Evolutionary conservation across 306 rosid genomes (phyloP).

Genomic region (Dryas alaskensis): DNA sequence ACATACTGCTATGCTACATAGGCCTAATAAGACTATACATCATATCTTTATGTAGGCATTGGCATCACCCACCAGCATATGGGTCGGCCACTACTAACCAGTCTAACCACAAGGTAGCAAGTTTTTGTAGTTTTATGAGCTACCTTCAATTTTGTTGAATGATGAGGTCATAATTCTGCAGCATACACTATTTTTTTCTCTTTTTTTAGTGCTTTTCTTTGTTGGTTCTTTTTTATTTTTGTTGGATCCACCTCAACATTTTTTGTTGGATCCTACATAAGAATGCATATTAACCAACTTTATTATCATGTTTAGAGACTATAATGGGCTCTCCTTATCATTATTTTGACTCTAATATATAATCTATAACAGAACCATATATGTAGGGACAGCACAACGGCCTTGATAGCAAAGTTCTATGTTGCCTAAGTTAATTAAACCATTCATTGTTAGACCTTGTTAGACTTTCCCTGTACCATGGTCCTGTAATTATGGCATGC

Average conservation of each 20-base stretch:
- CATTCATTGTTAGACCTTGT: background rate
- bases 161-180: conserved; percentile 37
- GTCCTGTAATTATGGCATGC: conserved; percentile 48
- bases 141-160: conserved; percentile 28
- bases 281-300: conserved; percentile 39
- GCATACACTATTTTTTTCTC: conserved; percentile 25
- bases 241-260: conserved; percentile 56
- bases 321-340: conserved; percentile 33
- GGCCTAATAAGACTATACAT: background rate
- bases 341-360: conserved; percentile 32
- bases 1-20: conserved; percentile 15
- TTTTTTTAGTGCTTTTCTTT: conserved; percentile 25
- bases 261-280: conserved; percentile 48
- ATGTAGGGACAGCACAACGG: conserved; percentile 29
- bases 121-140: conserved; percentile 3
- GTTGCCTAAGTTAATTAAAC: background rate
- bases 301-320: conserved; percentile 20
- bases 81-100: conserved; percentile 38
- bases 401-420: conserved; percentile 28
- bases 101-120: conserved; percentile 16
- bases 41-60: conserved; percentile 29
- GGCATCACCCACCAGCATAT: conserved; percentile 53
- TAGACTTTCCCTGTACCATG: conserved; percentile 14
- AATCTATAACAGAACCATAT: conserved; percentile 14
- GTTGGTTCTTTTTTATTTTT: conserved; percentile 26